Conservation (phyloP, 257 asterid genomes). For the Galeopsis tetrahit region DNA sequence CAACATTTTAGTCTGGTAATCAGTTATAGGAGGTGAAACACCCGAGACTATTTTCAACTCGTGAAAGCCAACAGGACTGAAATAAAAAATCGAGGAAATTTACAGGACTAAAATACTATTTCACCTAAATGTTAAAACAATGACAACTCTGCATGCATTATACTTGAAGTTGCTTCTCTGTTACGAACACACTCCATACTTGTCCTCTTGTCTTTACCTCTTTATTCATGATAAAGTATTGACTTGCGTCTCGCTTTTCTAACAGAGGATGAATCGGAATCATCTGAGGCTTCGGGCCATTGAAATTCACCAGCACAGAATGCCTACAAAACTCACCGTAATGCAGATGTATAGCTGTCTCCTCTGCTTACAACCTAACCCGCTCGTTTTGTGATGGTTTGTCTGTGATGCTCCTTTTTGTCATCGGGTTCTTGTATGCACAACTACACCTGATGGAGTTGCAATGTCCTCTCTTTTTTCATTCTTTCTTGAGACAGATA, state of each 20-base stretch:
- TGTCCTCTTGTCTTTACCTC: neutral
- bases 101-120: no score
- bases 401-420: neutral
- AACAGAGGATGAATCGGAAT: constrained; percentile 78
- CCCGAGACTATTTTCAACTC: neutral
- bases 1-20: no score
- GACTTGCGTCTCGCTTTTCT: constrained; percentile 28
- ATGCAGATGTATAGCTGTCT: constrained; percentile 1
- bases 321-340: constrained; percentile 4
- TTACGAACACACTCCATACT: neutral
- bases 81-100: no score
- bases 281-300: constrained; percentile 63
- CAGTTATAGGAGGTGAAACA: neutral
- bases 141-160: neutral
- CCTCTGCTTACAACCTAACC: no score
- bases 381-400: neutral
- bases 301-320: constrained; percentile 34
- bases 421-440: constrained; percentile 26
- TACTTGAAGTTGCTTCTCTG: neutral
- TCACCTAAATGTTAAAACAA: neutral
- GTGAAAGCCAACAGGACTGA: no score
- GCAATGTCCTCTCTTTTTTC: constrained; percentile 13
- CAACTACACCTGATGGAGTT: constrained; percentile 29
- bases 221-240: constrained; percentile 4
- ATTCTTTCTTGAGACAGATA: constrained; percentile 12